Evolutionary conservation across 805 yeast species (phyloP).

Genomic region (Metschnikowia reukaufii): DNA sequence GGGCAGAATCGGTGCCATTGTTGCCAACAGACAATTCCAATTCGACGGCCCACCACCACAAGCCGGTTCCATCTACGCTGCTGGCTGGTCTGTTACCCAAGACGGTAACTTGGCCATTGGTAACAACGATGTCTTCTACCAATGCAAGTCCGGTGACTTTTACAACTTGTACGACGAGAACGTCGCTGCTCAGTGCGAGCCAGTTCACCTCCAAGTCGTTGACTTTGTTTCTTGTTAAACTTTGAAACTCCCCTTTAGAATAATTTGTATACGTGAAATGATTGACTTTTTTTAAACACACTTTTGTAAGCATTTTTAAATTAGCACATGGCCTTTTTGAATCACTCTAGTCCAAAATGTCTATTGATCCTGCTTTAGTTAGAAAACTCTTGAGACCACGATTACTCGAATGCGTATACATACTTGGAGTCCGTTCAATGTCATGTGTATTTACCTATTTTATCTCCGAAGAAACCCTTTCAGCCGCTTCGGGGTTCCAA

Average conservation of each 20-base stretch:
- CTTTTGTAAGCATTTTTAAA: neutral
- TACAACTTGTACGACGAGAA: slow-evolving; percentile 73
- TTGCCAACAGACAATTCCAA: slow-evolving; percentile 79
- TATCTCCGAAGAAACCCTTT: slow-evolving; percentile 35
- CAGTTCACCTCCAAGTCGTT: slow-evolving; percentile 60
- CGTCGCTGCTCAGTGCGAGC: slow-evolving; percentile 50
- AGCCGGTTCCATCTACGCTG: slow-evolving; percentile 40
- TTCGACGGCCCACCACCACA: slow-evolving; percentile 83
- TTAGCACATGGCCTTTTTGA: too few relatives aligned
- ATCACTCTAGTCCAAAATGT: too few relatives aligned
- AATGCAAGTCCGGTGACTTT: slow-evolving; percentile 74
- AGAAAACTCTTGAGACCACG: too few relatives aligned
- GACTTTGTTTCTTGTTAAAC: slow-evolving; percentile 55
- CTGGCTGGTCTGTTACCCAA: slow-evolving; percentile 44
- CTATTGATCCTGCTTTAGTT: too few relatives aligned
- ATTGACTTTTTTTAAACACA: slow-evolving; percentile 12
- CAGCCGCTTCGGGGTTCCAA: slow-evolving; percentile 22
- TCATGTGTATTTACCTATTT: neutral
- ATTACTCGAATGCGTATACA: neutral
- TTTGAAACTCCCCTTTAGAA: neutral
- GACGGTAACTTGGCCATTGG: slow-evolving; percentile 68
- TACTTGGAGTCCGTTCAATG: neutral
- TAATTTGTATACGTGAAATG: slow-evolving; percentile 10
- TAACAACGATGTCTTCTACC: slow-evolving; percentile 60
- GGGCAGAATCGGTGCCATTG: slow-evolving; percentile 77